Base-by-base conservation (phyloP, 2,329 filamentous ascomycete genomes). In the Blastomyces parvus region DNA sequence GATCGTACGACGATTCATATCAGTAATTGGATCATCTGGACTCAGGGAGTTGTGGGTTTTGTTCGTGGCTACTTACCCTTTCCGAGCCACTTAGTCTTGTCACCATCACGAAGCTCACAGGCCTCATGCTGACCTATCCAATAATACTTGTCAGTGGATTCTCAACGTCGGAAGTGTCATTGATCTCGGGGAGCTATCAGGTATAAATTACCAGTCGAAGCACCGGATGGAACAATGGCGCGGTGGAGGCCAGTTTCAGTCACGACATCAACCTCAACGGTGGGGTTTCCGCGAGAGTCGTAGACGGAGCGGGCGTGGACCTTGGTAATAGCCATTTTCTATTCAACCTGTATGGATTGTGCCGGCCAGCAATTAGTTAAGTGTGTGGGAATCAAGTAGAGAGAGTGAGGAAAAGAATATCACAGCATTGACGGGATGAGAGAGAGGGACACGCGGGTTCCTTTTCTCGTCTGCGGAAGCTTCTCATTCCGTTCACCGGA, bases 251-350 rank as follows among this genome's bases (percentile, higher is more conserved):
- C 93, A 73, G 89, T 95, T 83, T 96, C 91, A 72, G 92, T 97
- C 81, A 96, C 89, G 73, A 97, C 86, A 78, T 97, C 93, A 74
- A 97, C 93, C 85, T 97, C 93, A 76, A 97, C 93, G 77, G 94
- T 99, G 75, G 94, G 94, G 88, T 99, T 99, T 78, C 86, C 86
- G 71, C 94, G 93, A 79, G 94, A 97, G 86, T 99, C 94, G 86
- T 93, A 99, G 83, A 99, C 91, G 76, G 88, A 92, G 77, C 94
- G 89, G 76, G 89, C 90, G 85, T 92, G 89, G 77, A 94, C 85
- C 84, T 92, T 93, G 79, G 87, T 86, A 80, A 94, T 90, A 74
- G 89, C 83, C 94, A 99, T 99, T 70, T 53, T 55, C 33, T 57
- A 40, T 22, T 13, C 33, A 40, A 57, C 36, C 62, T 48, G 44